A percentile compares a stretch with the other conserved stretches of the same genome.
These are phyloP conservation scores for Candida golubevii DNA, from an alignment of 805 yeast genomes.

Conservation along the genomic window DNA sequence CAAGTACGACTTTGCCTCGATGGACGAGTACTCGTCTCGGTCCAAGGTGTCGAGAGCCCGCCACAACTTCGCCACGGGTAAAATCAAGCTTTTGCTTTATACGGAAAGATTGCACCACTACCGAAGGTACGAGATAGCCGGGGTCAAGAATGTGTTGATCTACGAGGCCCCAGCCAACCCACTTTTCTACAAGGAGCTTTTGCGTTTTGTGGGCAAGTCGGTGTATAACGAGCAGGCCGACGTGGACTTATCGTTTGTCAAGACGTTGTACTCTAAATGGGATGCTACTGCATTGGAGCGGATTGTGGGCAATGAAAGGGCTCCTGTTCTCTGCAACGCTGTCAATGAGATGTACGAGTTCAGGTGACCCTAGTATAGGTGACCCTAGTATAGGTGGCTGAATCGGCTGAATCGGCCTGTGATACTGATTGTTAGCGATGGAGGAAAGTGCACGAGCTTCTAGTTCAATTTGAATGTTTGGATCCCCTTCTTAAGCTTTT, in stretches of 20 bases:
- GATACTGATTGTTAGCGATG: no score
- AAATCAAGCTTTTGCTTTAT: conserved; percentile 70
- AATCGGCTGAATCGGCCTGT: no score
- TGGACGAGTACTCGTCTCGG: conserved; percentile 79
- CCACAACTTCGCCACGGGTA: conserved; percentile 58
- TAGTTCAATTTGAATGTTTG: no score
- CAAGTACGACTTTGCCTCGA: conserved; percentile 58
- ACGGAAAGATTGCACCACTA: conserved; percentile 93
- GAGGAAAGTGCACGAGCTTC: no score
- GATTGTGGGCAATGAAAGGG: conserved; percentile 72
- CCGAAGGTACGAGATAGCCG: conserved; percentile 78
- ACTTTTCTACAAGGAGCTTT: conserved; percentile 71
- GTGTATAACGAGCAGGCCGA: conserved; percentile 54
- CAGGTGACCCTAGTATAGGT: no score
- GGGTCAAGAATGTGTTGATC: conserved; percentile 77
- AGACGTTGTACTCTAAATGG: conserved; percentile 69
- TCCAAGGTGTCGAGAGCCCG: conserved; percentile 70
- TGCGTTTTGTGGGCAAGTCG: conserved; percentile 61
- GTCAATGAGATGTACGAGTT: conserved; percentile 75
- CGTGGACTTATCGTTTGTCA: conserved; percentile 41
- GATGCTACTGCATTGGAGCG: conserved; percentile 78
- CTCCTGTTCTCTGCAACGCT: conserved; percentile 66
- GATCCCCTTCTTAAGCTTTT: no score
- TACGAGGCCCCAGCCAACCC: conserved; percentile 87
- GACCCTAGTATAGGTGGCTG: no score